Base-by-base conservation (phyloP, 2,329 filamentous ascomycete species). In the Xenoacremonium recifei region DNA sequence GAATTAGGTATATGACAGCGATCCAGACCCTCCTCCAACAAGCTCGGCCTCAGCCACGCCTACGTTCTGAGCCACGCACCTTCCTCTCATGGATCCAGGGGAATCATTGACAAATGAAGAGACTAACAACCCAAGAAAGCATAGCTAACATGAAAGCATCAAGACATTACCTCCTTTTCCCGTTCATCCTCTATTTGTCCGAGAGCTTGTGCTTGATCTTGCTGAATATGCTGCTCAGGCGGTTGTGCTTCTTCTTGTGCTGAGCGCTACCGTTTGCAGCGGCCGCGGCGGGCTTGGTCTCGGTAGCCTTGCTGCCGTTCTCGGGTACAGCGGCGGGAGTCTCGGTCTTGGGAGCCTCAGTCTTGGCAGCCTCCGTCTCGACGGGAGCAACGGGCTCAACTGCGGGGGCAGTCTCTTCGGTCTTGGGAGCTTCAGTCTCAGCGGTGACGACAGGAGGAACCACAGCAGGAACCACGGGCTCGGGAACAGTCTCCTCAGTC, bases 181-280 rank as follows among this genome's bases (percentile, higher is more conserved):
- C 31, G 31, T 37, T 36, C 37, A 42, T 34, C 42, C 59, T 58
- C 54, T 62, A 58, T 45, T 50, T 58, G 41, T 64, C 59, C 35
- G 62, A 59, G 42, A 69, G 51, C 64, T 68, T 79, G 53, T 67
- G 60, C 65, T 75, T 75, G 56, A 80, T 57, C 68, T 77, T 80
- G 65, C 66, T 70, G 59, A 87, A 79, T 55, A 86, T 76, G 39
- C 74, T 67, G 64, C 82, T 85, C 45, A 84, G 55, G 40, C 82
- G 74, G 64, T 79, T 72, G 71, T 82, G 83, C 73, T 83, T 84
- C 73, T 85, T 86, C 69, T 79, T 81, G 38, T 80, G 73, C 13
- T 70, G 66, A 16, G 51, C 40, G 34, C 49, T 48, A 37, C 48
- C 49, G 32, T 54, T 55, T 18, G 52, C 39, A 11, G 46, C 38